Evolutionary conservation across 306 rosid genomes (phyloP).

Genomic region (Alnus glutinosa): DNA sequence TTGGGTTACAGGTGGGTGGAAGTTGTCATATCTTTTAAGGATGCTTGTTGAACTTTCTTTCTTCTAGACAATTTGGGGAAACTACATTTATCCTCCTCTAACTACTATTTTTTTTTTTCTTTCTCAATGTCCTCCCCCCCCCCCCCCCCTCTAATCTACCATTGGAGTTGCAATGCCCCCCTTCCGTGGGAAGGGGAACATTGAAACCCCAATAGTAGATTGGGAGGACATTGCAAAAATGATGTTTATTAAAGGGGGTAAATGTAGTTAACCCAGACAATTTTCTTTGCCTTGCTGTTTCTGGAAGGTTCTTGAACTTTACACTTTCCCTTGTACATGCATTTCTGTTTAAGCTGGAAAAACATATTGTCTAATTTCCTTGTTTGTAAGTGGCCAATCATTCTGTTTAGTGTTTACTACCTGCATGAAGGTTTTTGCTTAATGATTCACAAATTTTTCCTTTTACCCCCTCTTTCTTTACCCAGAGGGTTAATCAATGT

Average conservation of each 20-base stretch:
- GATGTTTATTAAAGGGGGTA: too few species aligned
- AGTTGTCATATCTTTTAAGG: neutral
- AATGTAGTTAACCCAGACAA: too few species aligned
- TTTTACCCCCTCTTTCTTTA: slow-evolving; percentile 23
- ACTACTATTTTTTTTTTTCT: too few species aligned
- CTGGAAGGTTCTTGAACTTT: neutral
- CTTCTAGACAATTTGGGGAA: neutral
- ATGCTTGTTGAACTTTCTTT: neutral
- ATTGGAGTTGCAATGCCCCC: too few species aligned
- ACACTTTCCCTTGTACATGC: neutral
- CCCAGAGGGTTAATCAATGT: slow-evolving; percentile 84
- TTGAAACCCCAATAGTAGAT: too few species aligned
- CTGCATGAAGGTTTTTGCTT: slow-evolving; percentile 12
- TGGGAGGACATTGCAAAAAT: too few species aligned
- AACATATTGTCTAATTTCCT: neutral
- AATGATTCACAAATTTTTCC: slow-evolving; percentile 16
- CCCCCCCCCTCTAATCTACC: too few species aligned
- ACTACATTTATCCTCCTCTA: too few species aligned
- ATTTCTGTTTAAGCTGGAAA: neutral
- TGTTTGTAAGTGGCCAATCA: neutral
- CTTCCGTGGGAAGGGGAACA: too few species aligned
- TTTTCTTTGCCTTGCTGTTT: neutral
- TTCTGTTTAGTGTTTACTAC: neutral
- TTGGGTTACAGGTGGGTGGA: slow-evolving; percentile 72
- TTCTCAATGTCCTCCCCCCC: too few species aligned